Percentiles rank a stretch among this genome's conserved stretches.
Conservation (phyloP, 2,329 filamentous ascomycete species). For the Pseudopithomyces chartarum region DNA sequence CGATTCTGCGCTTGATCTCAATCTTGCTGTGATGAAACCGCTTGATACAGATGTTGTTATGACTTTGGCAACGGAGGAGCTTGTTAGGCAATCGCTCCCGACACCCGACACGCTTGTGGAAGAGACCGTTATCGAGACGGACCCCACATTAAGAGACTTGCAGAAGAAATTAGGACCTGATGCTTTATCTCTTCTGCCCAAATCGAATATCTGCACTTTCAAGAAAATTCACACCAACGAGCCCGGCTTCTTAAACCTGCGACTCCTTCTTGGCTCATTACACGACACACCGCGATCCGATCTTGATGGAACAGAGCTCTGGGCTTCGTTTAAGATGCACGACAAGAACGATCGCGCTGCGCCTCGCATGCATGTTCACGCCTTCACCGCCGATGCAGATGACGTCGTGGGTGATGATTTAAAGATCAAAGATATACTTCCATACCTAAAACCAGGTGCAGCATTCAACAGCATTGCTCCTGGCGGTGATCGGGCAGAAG, state of each 20-base stretch:
- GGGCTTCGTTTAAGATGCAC: slow-evolving; percentile 11
- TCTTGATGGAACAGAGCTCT: slow-evolving; percentile 4
- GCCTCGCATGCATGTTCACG: slow-evolving; percentile 8
- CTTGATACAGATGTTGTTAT: not conserved
- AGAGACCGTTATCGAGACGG: not conserved
- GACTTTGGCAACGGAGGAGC: not conserved
- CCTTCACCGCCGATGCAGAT: not conserved
- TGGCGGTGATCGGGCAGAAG: not conserved
- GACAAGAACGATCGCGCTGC: slow-evolving; percentile 5
- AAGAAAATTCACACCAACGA: not conserved
- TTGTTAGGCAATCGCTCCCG: not conserved
- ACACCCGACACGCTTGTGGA: slow-evolving; percentile 4
- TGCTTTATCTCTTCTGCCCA: slow-evolving; percentile 4
- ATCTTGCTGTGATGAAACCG: not conserved
- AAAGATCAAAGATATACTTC: slow-evolving; percentile 4
- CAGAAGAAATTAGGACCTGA: slow-evolving; percentile 2
- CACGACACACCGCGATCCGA: not conserved
- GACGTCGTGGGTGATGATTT: slow-evolving; percentile 1
- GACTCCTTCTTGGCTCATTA: slow-evolving; percentile 6
- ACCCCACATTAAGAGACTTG: slow-evolving; percentile 1
- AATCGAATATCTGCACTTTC: slow-evolving; percentile 3
- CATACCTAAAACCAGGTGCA: not conserved
- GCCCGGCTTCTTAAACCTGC: slow-evolving; percentile 4
- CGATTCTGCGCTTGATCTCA: not conserved
- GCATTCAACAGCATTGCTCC: slow-evolving; percentile 2